Conservation (phyloP, 2,329 filamentous ascomycete genomes). For the Bipolaris cookei region DNA sequence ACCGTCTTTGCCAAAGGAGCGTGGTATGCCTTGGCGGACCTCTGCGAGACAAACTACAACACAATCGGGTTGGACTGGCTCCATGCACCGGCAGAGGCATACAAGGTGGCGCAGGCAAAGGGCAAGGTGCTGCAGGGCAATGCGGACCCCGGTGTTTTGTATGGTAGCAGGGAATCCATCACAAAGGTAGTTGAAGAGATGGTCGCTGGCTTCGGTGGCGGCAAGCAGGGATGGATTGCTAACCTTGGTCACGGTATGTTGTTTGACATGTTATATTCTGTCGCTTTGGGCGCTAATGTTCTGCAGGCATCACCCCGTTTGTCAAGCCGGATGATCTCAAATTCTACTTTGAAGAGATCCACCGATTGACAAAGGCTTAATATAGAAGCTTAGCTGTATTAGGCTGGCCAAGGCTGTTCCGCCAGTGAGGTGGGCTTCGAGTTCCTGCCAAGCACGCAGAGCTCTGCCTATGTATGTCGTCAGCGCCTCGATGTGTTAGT, state of each 20-base stretch:
- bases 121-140: conserved; percentile 90
- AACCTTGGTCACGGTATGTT: conserved; percentile 90
- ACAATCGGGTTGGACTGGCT: conserved; percentile 96
- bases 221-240: conserved; percentile 93
- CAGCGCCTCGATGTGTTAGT: background rate
- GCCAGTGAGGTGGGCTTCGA: background rate
- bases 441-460: background rate
- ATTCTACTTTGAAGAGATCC: conserved; percentile 93
- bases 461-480: background rate
- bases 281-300: conserved; percentile 22
- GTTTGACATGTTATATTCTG: background rate
- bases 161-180: conserved; percentile 82
- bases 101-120: conserved; percentile 72
- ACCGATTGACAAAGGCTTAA: conserved; percentile 52
- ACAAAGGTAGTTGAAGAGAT: conserved; percentile 82
- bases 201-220: conserved; percentile 82
- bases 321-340: conserved; percentile 92
- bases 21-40: conserved; percentile 89
- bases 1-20: conserved; percentile 98
- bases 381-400: conserved; percentile 22
- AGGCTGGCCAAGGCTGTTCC: background rate
- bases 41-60: conserved; percentile 88
- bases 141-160: conserved; percentile 90
- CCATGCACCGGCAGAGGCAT: conserved; percentile 84
- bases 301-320: conserved; percentile 83